Evolutionary conservation across 2,329 filamentous ascomycete species (phyloP).

Genomic region (Pezicula radicicola): DNA sequence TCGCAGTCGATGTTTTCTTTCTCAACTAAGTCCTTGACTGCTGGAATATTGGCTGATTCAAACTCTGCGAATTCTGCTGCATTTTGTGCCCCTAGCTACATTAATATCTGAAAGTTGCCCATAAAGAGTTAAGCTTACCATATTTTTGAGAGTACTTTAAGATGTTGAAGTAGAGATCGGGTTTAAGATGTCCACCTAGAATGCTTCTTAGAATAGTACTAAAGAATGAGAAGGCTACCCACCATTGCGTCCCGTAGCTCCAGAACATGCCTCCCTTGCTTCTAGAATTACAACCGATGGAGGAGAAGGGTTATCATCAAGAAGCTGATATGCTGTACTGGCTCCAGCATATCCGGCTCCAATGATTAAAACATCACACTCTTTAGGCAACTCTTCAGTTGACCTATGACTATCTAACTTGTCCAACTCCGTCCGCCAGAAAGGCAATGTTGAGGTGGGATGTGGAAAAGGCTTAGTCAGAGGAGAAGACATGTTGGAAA

Average conservation of each 20-base stretch:
- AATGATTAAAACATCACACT: constrained; percentile 20
- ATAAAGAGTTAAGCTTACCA: constrained; percentile 15
- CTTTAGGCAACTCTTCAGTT: constrained; percentile 11
- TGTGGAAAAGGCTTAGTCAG: not conserved
- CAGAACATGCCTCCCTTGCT: constrained; percentile 33
- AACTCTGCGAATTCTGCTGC: constrained; percentile 35
- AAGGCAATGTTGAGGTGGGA: constrained; percentile 4
- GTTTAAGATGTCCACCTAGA: constrained; percentile 39
- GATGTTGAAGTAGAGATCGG: constrained; percentile 34
- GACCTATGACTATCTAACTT: constrained; percentile 13
- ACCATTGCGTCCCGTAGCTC: constrained; percentile 41
- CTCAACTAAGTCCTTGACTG: constrained; percentile 33
- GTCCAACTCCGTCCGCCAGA: constrained; percentile 14
- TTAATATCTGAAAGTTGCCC: too few relatives aligned
- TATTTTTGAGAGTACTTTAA: constrained; percentile 26
- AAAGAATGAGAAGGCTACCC: constrained; percentile 6
- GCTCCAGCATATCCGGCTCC: constrained; percentile 20
- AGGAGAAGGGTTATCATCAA: constrained; percentile 21
- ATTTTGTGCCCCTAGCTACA: constrained; percentile 18
- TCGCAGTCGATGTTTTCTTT: constrained; percentile 41
- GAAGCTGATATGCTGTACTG: constrained; percentile 19
- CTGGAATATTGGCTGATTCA: constrained; percentile 34
- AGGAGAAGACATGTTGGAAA: too few relatives aligned
- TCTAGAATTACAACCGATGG: constrained; percentile 35
- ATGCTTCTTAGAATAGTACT: not conserved